Conservation (phyloP, 176 grass and related monocot genomes). For the Musa schizocarpa region DNA sequence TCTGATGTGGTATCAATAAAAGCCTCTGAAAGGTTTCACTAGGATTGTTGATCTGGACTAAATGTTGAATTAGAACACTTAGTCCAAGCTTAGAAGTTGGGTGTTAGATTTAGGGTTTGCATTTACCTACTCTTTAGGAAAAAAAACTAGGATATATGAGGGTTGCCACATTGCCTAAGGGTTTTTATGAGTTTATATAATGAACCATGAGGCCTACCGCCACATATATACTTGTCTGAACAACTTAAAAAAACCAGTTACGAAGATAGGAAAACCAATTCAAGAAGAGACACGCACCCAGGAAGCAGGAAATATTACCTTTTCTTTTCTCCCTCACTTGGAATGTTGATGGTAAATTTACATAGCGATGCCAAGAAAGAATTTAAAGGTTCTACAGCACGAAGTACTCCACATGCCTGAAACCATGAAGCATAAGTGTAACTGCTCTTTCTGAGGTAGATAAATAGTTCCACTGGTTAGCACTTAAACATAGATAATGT, state of each 20-base stretch:
- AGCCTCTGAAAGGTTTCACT: no score
- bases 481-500: not conserved
- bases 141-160: no score
- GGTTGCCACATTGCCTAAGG: no score
- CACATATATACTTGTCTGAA: not conserved
- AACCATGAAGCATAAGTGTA: constrained; percentile 18
- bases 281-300: no score
- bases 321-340: constrained; percentile 84
- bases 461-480: not conserved
- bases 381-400: constrained; percentile 85
- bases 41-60: no score
- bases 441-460: not conserved
- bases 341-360: constrained; percentile 97
- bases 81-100: no score
- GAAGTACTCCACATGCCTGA: constrained; percentile 96
- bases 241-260: not conserved
- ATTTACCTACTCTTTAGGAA: no score
- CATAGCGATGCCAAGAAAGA: constrained; percentile 97
- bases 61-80: no score
- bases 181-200: no score
- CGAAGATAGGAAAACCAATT: not conserved
- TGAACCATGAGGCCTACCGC: no score
- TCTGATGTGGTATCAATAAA: no score
- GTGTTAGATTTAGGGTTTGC: no score
- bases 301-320: constrained; percentile 36